These are phyloP conservation scores for Melastoma malabathricum DNA, from an alignment of 345 rosid species.

Conservation along the genomic window DNA sequence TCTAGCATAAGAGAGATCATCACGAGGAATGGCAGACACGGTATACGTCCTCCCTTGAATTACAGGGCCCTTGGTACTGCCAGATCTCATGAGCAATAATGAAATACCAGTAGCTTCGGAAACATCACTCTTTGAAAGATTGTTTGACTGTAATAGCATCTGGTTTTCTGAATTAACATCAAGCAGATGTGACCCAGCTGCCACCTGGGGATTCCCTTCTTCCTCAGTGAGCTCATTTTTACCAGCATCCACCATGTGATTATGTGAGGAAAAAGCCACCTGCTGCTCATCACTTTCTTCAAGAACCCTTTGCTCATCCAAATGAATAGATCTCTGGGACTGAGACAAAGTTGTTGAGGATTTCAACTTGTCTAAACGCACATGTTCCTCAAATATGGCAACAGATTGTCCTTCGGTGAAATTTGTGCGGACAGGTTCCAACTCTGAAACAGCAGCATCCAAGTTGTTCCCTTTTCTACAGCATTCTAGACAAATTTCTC, in stretches of 20 bases:
- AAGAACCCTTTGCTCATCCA: conserved; percentile 18
- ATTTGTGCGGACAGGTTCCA: conserved; percentile 16
- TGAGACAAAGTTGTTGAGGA: conserved; percentile 14
- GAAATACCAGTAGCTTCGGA: conserved; percentile 52
- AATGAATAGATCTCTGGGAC: conserved; percentile 15
- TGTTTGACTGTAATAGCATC: conserved; percentile 16
- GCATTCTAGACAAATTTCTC: conserved; percentile 62
- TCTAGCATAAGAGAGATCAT: conserved; percentile 59
- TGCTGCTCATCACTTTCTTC: conserved; percentile 22
- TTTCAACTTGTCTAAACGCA: conserved; percentile 18
- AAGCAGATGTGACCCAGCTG: conserved; percentile 18
- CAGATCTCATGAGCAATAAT: conserved; percentile 65
- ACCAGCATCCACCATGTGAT: conserved; percentile 21
- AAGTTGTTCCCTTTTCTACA: conserved; percentile 24
- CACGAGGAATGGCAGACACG: conserved; percentile 44
- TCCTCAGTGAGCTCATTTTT: conserved; percentile 13
- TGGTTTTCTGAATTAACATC: conserved; percentile 21
- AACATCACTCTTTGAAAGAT: conserved; percentile 19
- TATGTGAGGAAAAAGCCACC: conserved; percentile 14
- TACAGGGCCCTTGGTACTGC: conserved; percentile 62
- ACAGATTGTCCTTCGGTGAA: conserved; percentile 12
- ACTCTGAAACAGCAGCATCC: conserved; percentile 17
- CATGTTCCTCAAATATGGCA: conserved; percentile 18
- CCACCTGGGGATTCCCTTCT: conserved; percentile 1
- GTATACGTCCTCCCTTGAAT: conserved; percentile 50